Percentiles rank a stretch among this genome's conserved stretches.
Evolutionary conservation across 2,329 filamentous ascomycete genomes (phyloP).

Genomic region (Anisogramma anomala): DNA sequence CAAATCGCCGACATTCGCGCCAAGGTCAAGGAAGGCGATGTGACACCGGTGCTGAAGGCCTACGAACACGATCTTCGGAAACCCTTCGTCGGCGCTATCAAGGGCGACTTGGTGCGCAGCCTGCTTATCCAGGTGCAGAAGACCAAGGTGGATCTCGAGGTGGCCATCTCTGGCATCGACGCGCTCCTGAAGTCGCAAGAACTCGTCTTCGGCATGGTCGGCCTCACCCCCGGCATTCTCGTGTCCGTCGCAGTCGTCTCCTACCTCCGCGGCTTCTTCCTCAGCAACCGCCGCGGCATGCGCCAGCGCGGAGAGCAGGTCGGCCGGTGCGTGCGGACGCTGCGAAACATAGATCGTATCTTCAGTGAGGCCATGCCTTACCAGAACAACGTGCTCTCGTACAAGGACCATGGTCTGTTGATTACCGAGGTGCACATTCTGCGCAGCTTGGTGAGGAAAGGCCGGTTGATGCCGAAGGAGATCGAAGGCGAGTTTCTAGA

Average conservation of each 20-base stretch:
- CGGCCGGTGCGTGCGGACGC: conserved; percentile 60
- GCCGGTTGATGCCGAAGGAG: conserved; percentile 53
- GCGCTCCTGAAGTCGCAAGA: conserved; percentile 91
- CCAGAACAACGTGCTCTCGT: conserved; percentile 62
- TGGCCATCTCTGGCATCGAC: conserved; percentile 93
- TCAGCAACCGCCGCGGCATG: conserved; percentile 61
- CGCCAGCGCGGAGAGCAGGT: conserved; percentile 49
- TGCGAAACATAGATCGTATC: conserved; percentile 81
- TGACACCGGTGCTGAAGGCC: conserved; percentile 80
- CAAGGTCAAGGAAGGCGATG: conserved; percentile 80
- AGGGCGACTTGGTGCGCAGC: conserved; percentile 78
- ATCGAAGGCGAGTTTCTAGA: conserved; percentile 77
- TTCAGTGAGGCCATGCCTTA: conserved; percentile 55
- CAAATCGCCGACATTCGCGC: conserved; percentile 64
- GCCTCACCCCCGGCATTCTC: conserved; percentile 83
- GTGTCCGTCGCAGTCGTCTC: conserved; percentile 64
- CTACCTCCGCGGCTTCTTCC: conserved; percentile 59
- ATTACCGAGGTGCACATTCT: conserved; percentile 83
- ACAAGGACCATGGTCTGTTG: conserved; percentile 84
- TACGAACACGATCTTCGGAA: conserved; percentile 81
- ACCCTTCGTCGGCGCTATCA: conserved; percentile 71
- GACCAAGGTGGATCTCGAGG: conserved; percentile 95
- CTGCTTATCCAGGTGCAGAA: conserved; percentile 96
- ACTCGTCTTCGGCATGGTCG: conserved; percentile 93
- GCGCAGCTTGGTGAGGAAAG: conserved; percentile 50